A percentile compares a stretch with the other conserved stretches of the same genome.
Evolutionary conservation across 768 basidiomycete species (phyloP).

Genomic region (Mycena olivaceomarginata): DNA sequence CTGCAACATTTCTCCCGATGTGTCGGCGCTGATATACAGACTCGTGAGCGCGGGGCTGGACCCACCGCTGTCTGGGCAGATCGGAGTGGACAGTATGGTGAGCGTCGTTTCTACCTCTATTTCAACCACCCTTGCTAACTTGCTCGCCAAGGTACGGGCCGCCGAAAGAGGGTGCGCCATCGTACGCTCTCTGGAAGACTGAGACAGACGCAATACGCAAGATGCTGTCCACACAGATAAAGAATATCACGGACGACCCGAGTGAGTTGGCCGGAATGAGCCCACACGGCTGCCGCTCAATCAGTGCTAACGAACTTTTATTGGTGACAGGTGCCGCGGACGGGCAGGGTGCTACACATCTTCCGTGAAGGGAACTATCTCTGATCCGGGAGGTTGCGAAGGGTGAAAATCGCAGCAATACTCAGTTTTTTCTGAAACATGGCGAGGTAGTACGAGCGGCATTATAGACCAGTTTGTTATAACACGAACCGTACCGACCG

Average conservation of each 20-base stretch:
- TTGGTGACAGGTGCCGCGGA: too few relatives aligned
- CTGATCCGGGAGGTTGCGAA: too few relatives aligned
- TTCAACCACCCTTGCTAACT: background rate
- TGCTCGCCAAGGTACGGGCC: constrained; percentile 71
- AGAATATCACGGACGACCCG: constrained; percentile 85
- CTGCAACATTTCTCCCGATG: constrained; percentile 85
- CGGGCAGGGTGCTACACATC: too few relatives aligned
- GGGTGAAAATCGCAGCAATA: too few relatives aligned
- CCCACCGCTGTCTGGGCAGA: constrained; percentile 92
- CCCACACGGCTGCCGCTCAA: too few relatives aligned
- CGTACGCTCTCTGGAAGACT: constrained; percentile 86
- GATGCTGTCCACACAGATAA: constrained; percentile 81
- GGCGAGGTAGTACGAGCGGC: too few relatives aligned
- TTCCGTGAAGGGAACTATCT: too few relatives aligned
- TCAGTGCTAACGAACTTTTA: too few relatives aligned
- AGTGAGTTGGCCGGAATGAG: constrained; percentile 58
- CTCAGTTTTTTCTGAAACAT: too few relatives aligned
- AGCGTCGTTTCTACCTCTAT: background rate
- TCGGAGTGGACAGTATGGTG: constrained; percentile 95
- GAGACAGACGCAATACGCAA: constrained; percentile 90
- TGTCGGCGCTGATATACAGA: constrained; percentile 94
- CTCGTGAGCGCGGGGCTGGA: constrained; percentile 95
- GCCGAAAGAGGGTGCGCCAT: constrained; percentile 83
- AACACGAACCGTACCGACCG: too few relatives aligned
- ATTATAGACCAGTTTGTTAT: too few relatives aligned